Percentiles rank a stretch among this genome's conserved stretches.
These are phyloP conservation scores for Houttuynia cordata DNA, from an alignment of 164 flowering plant species.

Conservation along the genomic window DNA sequence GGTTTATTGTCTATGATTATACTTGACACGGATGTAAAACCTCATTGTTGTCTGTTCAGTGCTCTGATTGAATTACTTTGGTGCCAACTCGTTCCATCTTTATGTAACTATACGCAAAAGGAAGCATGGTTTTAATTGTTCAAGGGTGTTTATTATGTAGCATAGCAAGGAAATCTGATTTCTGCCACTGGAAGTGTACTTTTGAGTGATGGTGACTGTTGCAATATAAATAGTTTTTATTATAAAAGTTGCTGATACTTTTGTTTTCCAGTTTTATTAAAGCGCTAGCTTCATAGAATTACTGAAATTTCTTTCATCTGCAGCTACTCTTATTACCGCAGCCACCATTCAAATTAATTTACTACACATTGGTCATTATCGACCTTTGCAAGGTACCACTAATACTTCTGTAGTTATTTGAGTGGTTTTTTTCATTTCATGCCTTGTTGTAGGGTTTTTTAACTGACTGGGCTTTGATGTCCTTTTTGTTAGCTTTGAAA, in stretches of 20 bases:
- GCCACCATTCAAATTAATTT: slow-evolving; percentile 90
- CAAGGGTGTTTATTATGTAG: no score
- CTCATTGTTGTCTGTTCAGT: no score
- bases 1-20: no score
- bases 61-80: no score
- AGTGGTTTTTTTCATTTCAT: background rate
- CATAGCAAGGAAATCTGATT: no score
- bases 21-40: no score
- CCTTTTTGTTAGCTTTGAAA: background rate
- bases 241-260: background rate
- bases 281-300: background rate
- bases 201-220: background rate
- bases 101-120: no score
- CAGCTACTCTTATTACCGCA: slow-evolving; percentile 93
- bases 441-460: background rate
- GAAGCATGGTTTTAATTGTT: no score
- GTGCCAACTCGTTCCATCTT: no score
- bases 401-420: background rate
- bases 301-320: slow-evolving; percentile 12
- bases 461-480: background rate
- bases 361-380: slow-evolving; percentile 88
- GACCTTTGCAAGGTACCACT: slow-evolving; percentile 94
- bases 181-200: no score
- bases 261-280: background rate
- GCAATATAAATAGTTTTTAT: background rate